These are phyloP conservation scores for Arthrinium puccinioides DNA, from an alignment of 2,329 filamentous ascomycete genomes.

Conservation along the genomic window DNA sequence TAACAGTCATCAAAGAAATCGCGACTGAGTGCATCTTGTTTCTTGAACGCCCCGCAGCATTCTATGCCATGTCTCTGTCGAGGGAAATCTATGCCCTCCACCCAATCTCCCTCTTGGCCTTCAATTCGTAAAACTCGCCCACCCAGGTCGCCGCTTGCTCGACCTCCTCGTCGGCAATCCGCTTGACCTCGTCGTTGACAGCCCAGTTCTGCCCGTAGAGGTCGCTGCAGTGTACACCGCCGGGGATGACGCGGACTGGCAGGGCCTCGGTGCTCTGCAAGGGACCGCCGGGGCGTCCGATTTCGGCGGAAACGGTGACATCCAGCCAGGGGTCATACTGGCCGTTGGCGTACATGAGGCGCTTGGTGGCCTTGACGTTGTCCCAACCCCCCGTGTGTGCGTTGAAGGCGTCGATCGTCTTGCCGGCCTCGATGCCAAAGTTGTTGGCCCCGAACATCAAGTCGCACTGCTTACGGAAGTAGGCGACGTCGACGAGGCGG, in stretches of 20 bases:
- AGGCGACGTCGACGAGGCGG: conserved; percentile 25
- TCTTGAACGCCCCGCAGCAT: no score
- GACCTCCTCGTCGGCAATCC: conserved; percentile 43
- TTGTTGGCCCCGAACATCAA: conserved; percentile 35
- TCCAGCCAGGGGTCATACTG: conserved; percentile 33
- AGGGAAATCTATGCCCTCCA: not conserved
- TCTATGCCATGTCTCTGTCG: no score
- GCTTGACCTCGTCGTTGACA: conserved; percentile 40
- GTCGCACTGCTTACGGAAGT: conserved; percentile 36
- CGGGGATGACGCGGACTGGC: conserved; percentile 25
- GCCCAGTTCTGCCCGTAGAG: conserved; percentile 36
- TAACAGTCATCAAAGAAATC: no score
- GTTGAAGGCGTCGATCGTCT: conserved; percentile 26
- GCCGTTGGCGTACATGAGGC: conserved; percentile 30
- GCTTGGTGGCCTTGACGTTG: conserved; percentile 28
- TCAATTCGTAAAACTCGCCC: conserved; percentile 34
- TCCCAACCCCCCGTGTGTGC: conserved; percentile 32
- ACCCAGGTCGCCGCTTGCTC: conserved; percentile 48
- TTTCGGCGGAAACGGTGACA: conserved; percentile 26
- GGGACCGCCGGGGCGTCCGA: conserved; percentile 28
- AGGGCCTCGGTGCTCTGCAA: conserved; percentile 23
- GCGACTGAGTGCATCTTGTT: no score
- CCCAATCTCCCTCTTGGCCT: conserved; percentile 9
- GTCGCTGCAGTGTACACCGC: conserved; percentile 32
- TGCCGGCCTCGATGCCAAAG: conserved; percentile 24